Conservation (phyloP, 805 yeast genomes). For the Starmerella sp. region DNA sequence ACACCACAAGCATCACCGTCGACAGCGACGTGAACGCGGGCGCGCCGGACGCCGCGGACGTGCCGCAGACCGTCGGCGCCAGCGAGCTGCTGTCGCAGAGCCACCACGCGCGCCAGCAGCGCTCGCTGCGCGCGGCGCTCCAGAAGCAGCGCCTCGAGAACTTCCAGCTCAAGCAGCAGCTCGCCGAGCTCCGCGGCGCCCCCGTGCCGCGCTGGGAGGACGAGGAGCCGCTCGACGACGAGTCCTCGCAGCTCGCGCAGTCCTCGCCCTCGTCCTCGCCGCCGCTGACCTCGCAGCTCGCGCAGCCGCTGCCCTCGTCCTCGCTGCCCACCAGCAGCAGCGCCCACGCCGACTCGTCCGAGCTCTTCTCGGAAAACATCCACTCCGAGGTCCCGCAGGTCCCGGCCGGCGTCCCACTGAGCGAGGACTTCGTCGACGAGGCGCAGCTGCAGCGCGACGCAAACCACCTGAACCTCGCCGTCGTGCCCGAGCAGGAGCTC, state of each 20-base stretch:
- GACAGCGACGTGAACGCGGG: constrained; percentile 3
- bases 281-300: too few species aligned
- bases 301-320: too few species aligned
- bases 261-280: too few species aligned
- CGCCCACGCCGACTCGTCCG: background rate
- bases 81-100: constrained; percentile 7
- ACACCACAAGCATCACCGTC: background rate
- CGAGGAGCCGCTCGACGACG: background rate
- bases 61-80: constrained; percentile 4
- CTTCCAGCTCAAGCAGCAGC: constrained; percentile 1
- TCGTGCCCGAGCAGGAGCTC: background rate
- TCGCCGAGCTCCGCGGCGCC: constrained; percentile 3
- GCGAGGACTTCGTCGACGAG: constrained; percentile 6
- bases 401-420: constrained; percentile 1
- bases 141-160: constrained; percentile 9
- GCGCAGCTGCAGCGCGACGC: constrained; percentile 6
- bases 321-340: too few species aligned
- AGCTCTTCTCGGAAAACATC: background rate
- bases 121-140: background rate
- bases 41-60: background rate
- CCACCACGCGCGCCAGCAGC: background rate
- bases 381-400: background rate
- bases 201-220: background rate
- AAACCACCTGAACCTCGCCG: background rate
- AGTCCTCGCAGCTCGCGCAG: background rate